Base-by-base conservation (phyloP, 108 stramenopile species). In the Cyclostephanos tholiformis region DNA sequence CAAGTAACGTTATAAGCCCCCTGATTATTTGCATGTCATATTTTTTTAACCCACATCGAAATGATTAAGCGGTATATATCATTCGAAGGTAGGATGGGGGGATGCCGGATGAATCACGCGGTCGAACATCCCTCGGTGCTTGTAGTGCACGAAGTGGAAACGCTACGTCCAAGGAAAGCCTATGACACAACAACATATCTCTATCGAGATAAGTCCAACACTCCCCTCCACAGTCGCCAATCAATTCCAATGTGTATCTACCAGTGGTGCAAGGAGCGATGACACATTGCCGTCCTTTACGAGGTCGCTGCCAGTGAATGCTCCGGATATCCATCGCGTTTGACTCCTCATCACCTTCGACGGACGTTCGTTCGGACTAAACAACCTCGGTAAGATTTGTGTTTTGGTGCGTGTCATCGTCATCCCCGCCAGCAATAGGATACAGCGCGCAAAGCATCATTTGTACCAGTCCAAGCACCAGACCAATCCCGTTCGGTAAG, bases 401-500 rank as follows among this genome's bases (percentile, higher is more conserved):
- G 44, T 0, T 46, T 16, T 46, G 13, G 12, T 46, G 2, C 3
- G 44, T 14, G 16, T 17, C 44, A 46, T 46, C n/a, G 16, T 49
- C 63, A 23, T 44, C 32, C 0, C 4, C 67, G 13, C 58, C 61
- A 62, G 36, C 57, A 20, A 32, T 50, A 22, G 66, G 79, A 60
- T 65, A 80, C 49, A 49, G 64, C 16, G 16, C 20, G 22, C 67
- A 85, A 44, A 93, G 61, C 8, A 80, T 53, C 11, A 89, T 73
- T 75, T 94, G 90, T 29, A 82, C 56, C 1, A 82, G 27, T 6
- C 90, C 93, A 72, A 91, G 74, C 29, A 79, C 10, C 1, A 85
- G 85, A 0, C 93, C 93, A 19, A 94, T n/a, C 0, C 86, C 84
- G 74, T 94, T 94, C 19, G 93, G 93, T 16, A 88, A 76, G 29